Percentiles rank a stretch among this genome's conserved stretches.
These are phyloP conservation scores for Globisporangium apiculatum DNA, from an alignment of 352 stramenopile genomes.

Conservation along the genomic window DNA sequence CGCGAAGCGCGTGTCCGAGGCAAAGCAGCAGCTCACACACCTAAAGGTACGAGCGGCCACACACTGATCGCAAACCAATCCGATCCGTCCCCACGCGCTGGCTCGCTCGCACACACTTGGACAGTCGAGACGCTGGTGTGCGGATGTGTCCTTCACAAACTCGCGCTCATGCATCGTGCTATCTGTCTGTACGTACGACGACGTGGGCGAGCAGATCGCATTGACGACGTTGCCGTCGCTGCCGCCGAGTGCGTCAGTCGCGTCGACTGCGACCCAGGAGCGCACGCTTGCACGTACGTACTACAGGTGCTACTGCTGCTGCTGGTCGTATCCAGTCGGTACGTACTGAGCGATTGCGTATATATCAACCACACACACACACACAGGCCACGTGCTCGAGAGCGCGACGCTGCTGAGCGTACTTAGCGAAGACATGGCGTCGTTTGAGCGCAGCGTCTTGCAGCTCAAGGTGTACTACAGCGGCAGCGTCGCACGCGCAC, in stretches of 20 bases:
- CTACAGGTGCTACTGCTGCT: background rate
- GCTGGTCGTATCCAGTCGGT: too few species aligned
- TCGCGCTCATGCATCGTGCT: background rate
- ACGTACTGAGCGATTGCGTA: too few species aligned
- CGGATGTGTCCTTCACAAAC: background rate
- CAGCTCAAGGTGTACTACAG: constrained; percentile 88
- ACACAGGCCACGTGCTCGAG: constrained; percentile 76
- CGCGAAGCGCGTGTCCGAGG: constrained; percentile 31
- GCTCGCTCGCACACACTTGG: too few species aligned
- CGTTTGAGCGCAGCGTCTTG: constrained; percentile 85
- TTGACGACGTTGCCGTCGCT: constrained; percentile 81
- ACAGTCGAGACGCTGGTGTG: too few species aligned
- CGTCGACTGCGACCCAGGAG: constrained; percentile 54
- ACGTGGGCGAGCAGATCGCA: constrained; percentile 44
- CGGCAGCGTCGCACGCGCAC: constrained; percentile 20
- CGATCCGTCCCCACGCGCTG: too few species aligned
- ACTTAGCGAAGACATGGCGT: constrained; percentile 73
- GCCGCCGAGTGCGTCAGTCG: constrained; percentile 49
- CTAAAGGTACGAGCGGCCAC: constrained; percentile 41
- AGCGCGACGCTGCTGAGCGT: constrained; percentile 87
- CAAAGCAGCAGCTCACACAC: constrained; percentile 36
- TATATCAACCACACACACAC: background rate
- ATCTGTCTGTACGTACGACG: background rate
- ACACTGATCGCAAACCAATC: background rate
- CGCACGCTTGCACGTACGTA: constrained; percentile 66